Evolutionary conservation across 768 basidiomycete genomes (phyloP).

Genomic region (Cystobasidium ongulense): DNA sequence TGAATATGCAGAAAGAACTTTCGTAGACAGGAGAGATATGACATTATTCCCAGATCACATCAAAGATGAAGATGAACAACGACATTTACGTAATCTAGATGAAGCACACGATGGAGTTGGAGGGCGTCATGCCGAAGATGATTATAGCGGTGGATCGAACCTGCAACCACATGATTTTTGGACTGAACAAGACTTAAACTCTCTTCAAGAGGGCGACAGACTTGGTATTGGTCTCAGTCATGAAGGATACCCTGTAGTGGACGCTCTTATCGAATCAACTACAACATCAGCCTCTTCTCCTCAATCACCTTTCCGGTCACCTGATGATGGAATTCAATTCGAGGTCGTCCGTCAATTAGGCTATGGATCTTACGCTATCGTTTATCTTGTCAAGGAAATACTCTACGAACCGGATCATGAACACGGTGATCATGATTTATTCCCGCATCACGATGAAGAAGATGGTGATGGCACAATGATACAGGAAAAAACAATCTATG

Average conservation of each 20-base stretch:
- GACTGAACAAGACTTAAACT: constrained; percentile 32
- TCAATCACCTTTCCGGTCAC: constrained; percentile 26
- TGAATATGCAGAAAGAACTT: constrained; percentile 17
- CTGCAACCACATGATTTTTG: neutral
- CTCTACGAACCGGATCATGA: constrained; percentile 37
- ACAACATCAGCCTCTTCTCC: constrained; percentile 53
- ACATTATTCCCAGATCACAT: constrained; percentile 14
- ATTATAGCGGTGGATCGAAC: neutral
- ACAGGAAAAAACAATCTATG: constrained; percentile 33
- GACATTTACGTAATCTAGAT: constrained; percentile 14
- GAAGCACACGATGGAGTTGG: constrained; percentile 22
- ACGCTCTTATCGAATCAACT: constrained; percentile 53
- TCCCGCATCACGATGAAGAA: neutral
- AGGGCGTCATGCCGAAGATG: constrained; percentile 19
- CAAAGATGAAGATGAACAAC: constrained; percentile 7
- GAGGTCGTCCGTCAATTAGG: constrained; percentile 40
- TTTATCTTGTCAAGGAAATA: constrained; percentile 43
- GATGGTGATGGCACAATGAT: constrained; percentile 22
- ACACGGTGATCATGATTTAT: constrained; percentile 37
- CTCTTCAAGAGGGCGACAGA: constrained; percentile 63
- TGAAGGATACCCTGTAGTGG: constrained; percentile 59
- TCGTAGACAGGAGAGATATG: constrained; percentile 11
- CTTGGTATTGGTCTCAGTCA: constrained; percentile 62
- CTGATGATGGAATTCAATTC: constrained; percentile 31
- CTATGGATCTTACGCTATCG: constrained; percentile 25